Evolutionary conservation across 1,284 basidiomycete genomes (phyloP), one percentile per base, ranked within the genome.

Genomic region (Agaricales sp.): DNA sequence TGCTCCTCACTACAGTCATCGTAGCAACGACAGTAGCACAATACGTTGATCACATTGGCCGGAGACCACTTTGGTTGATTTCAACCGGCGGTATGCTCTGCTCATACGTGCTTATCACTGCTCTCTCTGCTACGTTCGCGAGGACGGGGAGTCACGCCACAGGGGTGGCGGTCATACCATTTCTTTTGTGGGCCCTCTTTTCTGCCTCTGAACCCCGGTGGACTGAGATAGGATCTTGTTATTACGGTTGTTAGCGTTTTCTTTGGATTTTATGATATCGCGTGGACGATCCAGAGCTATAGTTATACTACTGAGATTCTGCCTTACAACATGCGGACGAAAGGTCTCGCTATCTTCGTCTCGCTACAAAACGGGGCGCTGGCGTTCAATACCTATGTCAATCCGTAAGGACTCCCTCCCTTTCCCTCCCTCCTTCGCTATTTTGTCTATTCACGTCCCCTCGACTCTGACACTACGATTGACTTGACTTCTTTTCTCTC

Each of bases 221-320:
- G n/a, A n/a, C n/a, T n/a, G n/a, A n/a, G n/a, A n/a, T n/a, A n/a
- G n/a, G n/a, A n/a, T n/a, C n/a, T n/a, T n/a, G 52, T 53, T n/a
- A n/a, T 35, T 8, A 35, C 8, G 8, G 30, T 35, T 8, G 8
- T 35, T n/a, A 35, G 30, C 4, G 45, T 49, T 16, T 53, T 53
- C 41, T 51, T 53, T 2, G 51, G 52, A 48, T n/a, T 52, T 2
- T 53, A 53, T 37, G 48, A 52, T 16, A 50, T 51, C 2, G 45
- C 52, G 19, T 53, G 52, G 22, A 43, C 51, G 20, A 53, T 53
- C 21, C 41, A 43, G 18, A 52, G 51, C 45, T 53, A 49, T 24
- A 35, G 43, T 21, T 53, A 53, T 39, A 51, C 50, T 3, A 50
- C 52, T 4, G 52, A 53, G 45, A 46, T 53, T 6, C 30, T 53